A percentile compares a stretch with the other conserved stretches of the same genome.
phyloP scores from a whole-genome alignment of 192 early-diverging fungal genomes.

The Coemansia sp. region DNA sequence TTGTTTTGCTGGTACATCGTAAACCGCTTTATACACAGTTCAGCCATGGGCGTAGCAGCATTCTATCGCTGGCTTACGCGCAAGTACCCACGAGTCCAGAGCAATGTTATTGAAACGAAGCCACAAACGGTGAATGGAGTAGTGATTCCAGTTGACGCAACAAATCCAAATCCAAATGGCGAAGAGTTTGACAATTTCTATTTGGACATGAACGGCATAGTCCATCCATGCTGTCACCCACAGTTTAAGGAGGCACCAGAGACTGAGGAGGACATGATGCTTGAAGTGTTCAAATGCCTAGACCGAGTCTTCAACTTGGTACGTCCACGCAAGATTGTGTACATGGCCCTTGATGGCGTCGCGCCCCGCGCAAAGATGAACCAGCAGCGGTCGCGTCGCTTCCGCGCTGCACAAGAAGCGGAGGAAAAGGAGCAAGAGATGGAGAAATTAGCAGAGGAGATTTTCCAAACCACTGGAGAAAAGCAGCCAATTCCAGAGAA shows the following conservation, averaged over 20 bases:
- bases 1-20: background rate
- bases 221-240: conserved; percentile 85
- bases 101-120: conserved; percentile 72
- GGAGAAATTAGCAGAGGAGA: conserved; percentile 49
- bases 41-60: conserved; percentile 75
- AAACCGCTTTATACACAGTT: background rate
- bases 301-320: conserved; percentile 93
- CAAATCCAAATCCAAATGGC: conserved; percentile 87
- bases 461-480: conserved; percentile 55
- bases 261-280: conserved; percentile 92
- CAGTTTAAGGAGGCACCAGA: conserved; percentile 60
- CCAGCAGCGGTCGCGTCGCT: conserved; percentile 97
- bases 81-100: conserved; percentile 74
- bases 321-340: conserved; percentile 90
- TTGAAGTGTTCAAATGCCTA: conserved; percentile 94
- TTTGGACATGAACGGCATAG: conserved; percentile 98
- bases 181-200: conserved; percentile 95
- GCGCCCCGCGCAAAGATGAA: conserved; percentile 99
- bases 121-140: conserved; percentile 66
- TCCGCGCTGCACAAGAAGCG: conserved; percentile 85
- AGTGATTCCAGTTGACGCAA: conserved; percentile 79
- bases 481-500: conserved; percentile 51
- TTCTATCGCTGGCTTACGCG: conserved; percentile 77
- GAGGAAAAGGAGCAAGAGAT: conserved; percentile 42
- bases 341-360: conserved; percentile 99